Evolutionary conservation across 1,284 basidiomycete species (phyloP).

Genomic region (Anthracocystis walkeri): DNA sequence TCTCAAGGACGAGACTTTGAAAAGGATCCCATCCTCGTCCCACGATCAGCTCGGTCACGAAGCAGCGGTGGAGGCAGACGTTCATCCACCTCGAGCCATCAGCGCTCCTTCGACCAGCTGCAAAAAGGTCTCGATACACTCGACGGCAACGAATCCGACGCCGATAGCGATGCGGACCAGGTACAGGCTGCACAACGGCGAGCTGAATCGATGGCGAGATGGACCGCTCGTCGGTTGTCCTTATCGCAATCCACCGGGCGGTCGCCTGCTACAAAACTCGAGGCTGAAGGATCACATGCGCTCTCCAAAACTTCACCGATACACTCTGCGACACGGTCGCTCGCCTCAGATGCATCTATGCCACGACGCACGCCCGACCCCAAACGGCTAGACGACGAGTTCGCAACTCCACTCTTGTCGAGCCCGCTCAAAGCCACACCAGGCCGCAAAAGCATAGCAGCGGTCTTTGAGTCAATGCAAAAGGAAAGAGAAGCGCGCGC

Average conservation of each 20-base stretch:
- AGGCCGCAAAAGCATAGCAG: slow-evolving; percentile 47
- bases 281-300: neutral
- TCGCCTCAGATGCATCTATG: slow-evolving; percentile 14
- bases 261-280: slow-evolving; percentile 6
- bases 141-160: slow-evolving; percentile 28
- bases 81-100: slow-evolving; percentile 22
- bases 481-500: slow-evolving; percentile 40
- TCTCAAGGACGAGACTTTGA: slow-evolving; percentile 38
- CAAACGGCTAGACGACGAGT: slow-evolving; percentile 6
- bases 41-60: slow-evolving; percentile 11
- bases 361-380: slow-evolving; percentile 8
- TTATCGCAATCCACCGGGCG: slow-evolving; percentile 1
- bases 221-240: slow-evolving; percentile 33
- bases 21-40: slow-evolving; percentile 34
- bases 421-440: slow-evolving; percentile 27
- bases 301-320: slow-evolving; percentile 1
- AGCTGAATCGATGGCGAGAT: slow-evolving; percentile 40
- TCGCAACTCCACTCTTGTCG: neutral
- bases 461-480: slow-evolving; percentile 51
- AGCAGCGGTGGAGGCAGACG: neutral
- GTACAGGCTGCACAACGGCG: slow-evolving; percentile 18
- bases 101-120: slow-evolving; percentile 38
- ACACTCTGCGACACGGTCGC: slow-evolving; percentile 6
- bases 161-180: slow-evolving; percentile 35
- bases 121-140: slow-evolving; percentile 31